Evolutionary conservation across 345 rosid species (phyloP), one percentile per base, ranked within the genome.

Genomic region (Dipteronia sinensis): DNA sequence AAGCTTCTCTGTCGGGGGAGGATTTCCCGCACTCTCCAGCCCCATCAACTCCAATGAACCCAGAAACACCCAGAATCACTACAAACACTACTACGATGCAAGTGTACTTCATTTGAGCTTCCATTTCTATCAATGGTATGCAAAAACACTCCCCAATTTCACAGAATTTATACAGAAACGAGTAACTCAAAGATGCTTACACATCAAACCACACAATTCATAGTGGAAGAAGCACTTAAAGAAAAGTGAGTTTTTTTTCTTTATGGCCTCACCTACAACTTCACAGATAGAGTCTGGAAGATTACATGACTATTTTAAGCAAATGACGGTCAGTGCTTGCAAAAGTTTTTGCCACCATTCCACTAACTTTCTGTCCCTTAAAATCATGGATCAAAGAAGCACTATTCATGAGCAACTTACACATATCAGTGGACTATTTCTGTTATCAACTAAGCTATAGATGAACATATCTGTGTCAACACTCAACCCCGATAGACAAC

Each of bases 11-110:
- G 67, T 96, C 97, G 0, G 97, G 98, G 13, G 93, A 86, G 27
- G 87, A 81, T 72, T 79, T 88, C 71, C 97, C 91, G 29, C 99
- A 96, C 77, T 92, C 97, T 71, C 97, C 97, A 3, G 91, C 94
- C 49, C 95, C 95, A 72, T 88, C 56, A 31, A 86, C 97, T 19
- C 67, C 49, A 76, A 53, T 49, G 62, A 86, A 77, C 79, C 75
- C 83, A 15, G 79, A 65, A 74, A 83, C 65, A 78, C 86, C 77
- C 10, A 89, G 73, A 78, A 83, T 27, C 25, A 83, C 73, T 72
- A 91, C 23, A 72, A 93, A 40, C 76, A 84, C 31, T 47, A 86
- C 73, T 47, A 86, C 69, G 81, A 81, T 42, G 74, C 85, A 88
- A 74, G 85, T 34, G 42, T 17, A 75, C 68, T 86, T 93, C 84